Base-by-base conservation (phyloP, 495 filamentous ascomycete species). In the Patellaria atrata region DNA sequence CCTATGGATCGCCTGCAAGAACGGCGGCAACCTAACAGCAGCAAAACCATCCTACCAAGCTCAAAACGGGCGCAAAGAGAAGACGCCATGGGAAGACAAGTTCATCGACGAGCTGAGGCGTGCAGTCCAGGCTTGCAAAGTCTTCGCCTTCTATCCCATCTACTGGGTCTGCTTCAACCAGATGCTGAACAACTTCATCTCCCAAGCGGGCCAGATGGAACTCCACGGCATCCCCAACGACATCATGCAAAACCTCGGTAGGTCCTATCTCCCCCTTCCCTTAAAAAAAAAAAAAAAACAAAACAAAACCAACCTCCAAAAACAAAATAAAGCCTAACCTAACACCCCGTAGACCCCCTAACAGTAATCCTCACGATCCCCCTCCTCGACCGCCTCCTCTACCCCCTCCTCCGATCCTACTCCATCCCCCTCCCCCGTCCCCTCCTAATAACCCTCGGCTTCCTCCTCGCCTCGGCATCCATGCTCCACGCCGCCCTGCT, bases 41-140 rank as follows among this genome's bases (percentile, higher is more conserved):
- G 79, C 73, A 12, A 75, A 71, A 46, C 77, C 79, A 0, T 70
- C 67, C 27, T 52, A 63, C 28, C 62, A 79, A 30, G 60, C 60
- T 67, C 21, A 42, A 27, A 16, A 33, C 22, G 0, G 58, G 61
- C 10, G 27, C 18, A 20, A 30, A 9, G 33, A 44, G n/a, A 38
- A 24, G 10, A 41, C 30, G 7, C 26, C 38, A 19, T 73, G 65
- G 57, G 60, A 62, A 9, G 66, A 68, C 22, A 57, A 62, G 18
- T 51, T 64, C 12, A 58, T 74, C 2, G 56, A 61, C 15, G 65
- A 72, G 24, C 57, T 62, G 22, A 47, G 51, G 12, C 56, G 62
- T 10, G 63, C 66, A 0, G 44, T 69, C 26, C 50, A 57, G 38
- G 68, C 65, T 0, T 67, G 66, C 28, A 59, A 64, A n/a, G 57